These are phyloP conservation scores for Panaeolus cyanescens DNA, from an alignment of 768 basidiomycete genomes.

Conservation along the genomic window DNA sequence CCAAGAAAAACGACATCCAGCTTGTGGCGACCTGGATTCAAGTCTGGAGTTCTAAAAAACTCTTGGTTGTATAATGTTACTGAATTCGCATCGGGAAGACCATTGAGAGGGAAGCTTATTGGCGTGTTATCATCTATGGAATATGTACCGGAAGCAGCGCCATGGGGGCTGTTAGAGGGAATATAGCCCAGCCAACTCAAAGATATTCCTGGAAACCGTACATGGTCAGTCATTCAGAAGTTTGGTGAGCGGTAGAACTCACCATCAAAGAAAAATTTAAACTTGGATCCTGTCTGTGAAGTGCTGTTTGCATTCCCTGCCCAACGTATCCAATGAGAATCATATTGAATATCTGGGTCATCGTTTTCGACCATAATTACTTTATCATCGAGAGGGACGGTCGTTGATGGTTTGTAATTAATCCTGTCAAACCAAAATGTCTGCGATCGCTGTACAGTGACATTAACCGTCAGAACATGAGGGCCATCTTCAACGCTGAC, in stretches of 20 bases:
- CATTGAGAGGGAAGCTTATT: slow-evolving; percentile 16
- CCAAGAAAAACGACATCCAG: slow-evolving; percentile 25
- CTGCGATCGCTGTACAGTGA: slow-evolving; percentile 2
- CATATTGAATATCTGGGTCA: slow-evolving; percentile 6
- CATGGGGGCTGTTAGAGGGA: slow-evolving; percentile 19
- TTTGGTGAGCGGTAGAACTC: neutral
- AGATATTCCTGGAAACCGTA: slow-evolving; percentile 20
- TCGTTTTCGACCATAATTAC: slow-evolving; percentile 4
- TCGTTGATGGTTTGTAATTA: slow-evolving; percentile 8
- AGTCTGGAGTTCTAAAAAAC: slow-evolving; percentile 18
- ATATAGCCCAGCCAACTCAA: slow-evolving; percentile 22
- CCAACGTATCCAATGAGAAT: slow-evolving; percentile 3
- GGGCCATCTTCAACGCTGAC: slow-evolving; percentile 3
- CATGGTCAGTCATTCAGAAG: too few relatives aligned
- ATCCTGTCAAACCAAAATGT: slow-evolving; percentile 15
- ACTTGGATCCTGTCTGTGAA: neutral
- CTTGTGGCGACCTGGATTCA: slow-evolving; percentile 18
- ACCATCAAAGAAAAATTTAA: neutral
- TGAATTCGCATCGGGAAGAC: slow-evolving; percentile 8
- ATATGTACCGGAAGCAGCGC: slow-evolving; percentile 23
- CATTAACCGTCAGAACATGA: slow-evolving; percentile 9
- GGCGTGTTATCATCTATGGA: slow-evolving; percentile 24
- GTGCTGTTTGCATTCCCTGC: neutral
- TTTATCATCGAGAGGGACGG: slow-evolving; percentile 6
- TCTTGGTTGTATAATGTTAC: slow-evolving; percentile 19